Percentiles rank a stretch among this genome's conserved stretches.
phyloP scores from a whole-genome alignment of 2,329 filamentous ascomycete genomes.

The Hymenoscyphus repandus region DNA sequence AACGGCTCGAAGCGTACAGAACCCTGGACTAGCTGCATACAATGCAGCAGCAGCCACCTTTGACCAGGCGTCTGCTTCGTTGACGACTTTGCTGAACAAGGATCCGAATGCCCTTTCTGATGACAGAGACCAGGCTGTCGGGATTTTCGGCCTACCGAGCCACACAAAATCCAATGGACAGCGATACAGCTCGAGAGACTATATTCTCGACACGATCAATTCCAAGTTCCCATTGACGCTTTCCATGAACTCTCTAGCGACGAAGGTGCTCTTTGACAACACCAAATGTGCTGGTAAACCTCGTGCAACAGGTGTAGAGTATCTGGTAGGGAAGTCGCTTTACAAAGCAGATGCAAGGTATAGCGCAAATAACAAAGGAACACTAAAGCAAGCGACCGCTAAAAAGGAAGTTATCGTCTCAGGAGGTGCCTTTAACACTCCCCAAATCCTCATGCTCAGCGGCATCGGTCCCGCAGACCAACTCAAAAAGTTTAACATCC shows the following conservation, averaged over 20 bases:
- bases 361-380: constrained; percentile 22
- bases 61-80: not conserved
- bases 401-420: constrained; percentile 41
- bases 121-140: constrained; percentile 1
- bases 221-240: constrained; percentile 8
- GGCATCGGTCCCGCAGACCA: constrained; percentile 39
- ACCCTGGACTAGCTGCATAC: constrained; percentile 1
- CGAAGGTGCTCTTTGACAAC: constrained; percentile 34
- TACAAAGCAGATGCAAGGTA: constrained; percentile 39
- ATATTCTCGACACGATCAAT: constrained; percentile 6
- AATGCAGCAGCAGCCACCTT: constrained; percentile 1
- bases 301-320: constrained; percentile 38
- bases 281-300: constrained; percentile 18
- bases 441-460: constrained; percentile 41
- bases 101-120: constrained; percentile 8
- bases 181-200: constrained; percentile 2
- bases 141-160: constrained; percentile 3
- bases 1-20: not conserved
- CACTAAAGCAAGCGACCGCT: constrained; percentile 27
- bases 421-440: constrained; percentile 41
- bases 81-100: constrained; percentile 30
- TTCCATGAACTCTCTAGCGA: constrained; percentile 28
- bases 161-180: constrained; percentile 2
- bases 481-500: constrained; percentile 39
- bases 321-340: constrained; percentile 36